Evolutionary conservation across 2,329 filamentous ascomycete genomes (phyloP).

Genomic region (Talaromyces sp.): DNA sequence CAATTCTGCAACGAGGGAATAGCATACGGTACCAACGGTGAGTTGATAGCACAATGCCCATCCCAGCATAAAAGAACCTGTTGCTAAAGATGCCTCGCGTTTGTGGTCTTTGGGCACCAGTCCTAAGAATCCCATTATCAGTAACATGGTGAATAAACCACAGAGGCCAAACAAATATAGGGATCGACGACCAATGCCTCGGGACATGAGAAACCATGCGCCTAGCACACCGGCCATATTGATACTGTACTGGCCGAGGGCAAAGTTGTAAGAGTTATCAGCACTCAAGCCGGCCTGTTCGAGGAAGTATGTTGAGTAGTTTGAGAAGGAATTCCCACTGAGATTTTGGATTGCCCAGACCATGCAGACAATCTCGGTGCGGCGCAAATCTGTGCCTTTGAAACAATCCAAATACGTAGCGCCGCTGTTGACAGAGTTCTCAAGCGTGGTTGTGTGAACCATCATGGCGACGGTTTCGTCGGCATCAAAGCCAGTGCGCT

Average conservation of each 20-base stretch:
- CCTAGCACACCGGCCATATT: constrained; percentile 78
- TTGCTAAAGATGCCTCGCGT: constrained; percentile 55
- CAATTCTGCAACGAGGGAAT: constrained; percentile 70
- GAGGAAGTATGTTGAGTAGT: constrained; percentile 50
- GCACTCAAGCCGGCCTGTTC: constrained; percentile 33
- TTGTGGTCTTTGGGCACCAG: constrained; percentile 45
- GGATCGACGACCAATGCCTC: constrained; percentile 66
- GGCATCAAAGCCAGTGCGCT: neutral
- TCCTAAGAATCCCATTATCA: constrained; percentile 80
- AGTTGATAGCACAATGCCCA: constrained; percentile 84
- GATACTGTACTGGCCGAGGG: constrained; percentile 59
- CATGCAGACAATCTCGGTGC: constrained; percentile 43
- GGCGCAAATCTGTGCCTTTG: constrained; percentile 37
- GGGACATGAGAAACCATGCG: constrained; percentile 75
- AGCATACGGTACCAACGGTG: constrained; percentile 84
- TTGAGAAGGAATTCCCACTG: constrained; percentile 45
- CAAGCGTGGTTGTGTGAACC: constrained; percentile 46
- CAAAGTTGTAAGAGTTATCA: constrained; percentile 35
- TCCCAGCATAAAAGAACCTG: constrained; percentile 75
- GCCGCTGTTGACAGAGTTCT: constrained; percentile 56
- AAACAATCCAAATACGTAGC: constrained; percentile 62
- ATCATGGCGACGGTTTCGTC: constrained; percentile 1
- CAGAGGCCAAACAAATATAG: constrained; percentile 77
- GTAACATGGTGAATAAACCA: constrained; percentile 70
- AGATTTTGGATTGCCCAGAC: constrained; percentile 46